These are phyloP conservation scores for Botrytis fabae DNA, from an alignment of 2,329 filamentous ascomycete genomes.

Conservation along the genomic window DNA sequence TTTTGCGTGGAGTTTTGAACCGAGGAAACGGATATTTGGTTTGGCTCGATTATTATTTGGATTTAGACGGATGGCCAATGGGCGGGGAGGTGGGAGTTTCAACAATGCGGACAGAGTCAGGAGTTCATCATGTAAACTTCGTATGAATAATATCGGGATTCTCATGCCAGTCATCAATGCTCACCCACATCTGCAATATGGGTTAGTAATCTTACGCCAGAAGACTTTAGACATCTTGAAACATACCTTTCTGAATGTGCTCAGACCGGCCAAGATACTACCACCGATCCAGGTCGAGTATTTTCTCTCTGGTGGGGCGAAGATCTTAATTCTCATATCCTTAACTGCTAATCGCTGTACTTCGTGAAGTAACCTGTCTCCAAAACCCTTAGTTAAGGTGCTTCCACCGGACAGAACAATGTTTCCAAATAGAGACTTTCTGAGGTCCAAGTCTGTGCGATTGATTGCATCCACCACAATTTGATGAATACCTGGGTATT, in stretches of 20 bases:
- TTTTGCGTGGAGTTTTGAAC: background rate
- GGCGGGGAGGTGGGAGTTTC: background rate
- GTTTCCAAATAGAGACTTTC: constrained; percentile 91
- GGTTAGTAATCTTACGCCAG: constrained; percentile 27
- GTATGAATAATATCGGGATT: constrained; percentile 98
- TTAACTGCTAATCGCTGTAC: constrained; percentile 92
- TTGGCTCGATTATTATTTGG: constrained; percentile 13
- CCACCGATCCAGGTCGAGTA: constrained; percentile 99
- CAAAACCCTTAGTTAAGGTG: constrained; percentile 95
- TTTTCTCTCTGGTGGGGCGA: constrained; percentile 94
- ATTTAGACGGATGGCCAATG: background rate
- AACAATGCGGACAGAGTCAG: background rate
- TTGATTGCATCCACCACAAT: constrained; percentile 97
- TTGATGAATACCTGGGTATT: constrained; percentile 96
- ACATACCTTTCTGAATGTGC: constrained; percentile 94
- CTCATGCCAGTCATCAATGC: constrained; percentile 99
- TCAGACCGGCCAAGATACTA: constrained; percentile 92
- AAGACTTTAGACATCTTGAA: background rate
- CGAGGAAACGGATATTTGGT: too few relatives aligned
- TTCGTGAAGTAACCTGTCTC: constrained; percentile 86
- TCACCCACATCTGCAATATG: constrained; percentile 88
- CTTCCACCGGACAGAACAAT: constrained; percentile 96
- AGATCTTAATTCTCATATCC: constrained; percentile 99
- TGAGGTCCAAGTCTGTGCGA: constrained; percentile 90
- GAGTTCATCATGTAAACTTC: constrained; percentile 72